phyloP scores from a whole-genome alignment of 306 rosid species.

The Cicer yamashitae region DNA sequence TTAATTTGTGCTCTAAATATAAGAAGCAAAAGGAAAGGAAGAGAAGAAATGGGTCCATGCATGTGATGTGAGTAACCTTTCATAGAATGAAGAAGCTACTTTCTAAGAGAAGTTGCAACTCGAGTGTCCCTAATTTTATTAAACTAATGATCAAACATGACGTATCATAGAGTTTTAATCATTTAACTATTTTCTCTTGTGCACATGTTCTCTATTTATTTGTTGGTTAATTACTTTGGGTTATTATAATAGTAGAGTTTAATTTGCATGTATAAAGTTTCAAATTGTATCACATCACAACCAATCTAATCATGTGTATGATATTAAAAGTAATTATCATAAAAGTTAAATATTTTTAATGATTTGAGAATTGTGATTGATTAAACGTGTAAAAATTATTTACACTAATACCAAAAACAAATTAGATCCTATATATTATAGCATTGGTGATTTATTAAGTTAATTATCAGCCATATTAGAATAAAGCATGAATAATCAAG shows the following conservation, averaged over 20 bases:
- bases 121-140: conserved; percentile 46
- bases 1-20: conserved; percentile 7
- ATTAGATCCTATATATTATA: too few relatives aligned
- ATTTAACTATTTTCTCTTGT: neutral
- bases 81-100: conserved; percentile 51
- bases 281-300: too few relatives aligned
- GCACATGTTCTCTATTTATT: conserved; percentile 17
- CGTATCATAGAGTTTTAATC: conserved; percentile 28
- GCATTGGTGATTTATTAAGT: too few relatives aligned
- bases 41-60: conserved; percentile 43
- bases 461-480: neutral
- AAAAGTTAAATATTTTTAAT: too few relatives aligned
- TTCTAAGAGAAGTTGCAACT: conserved; percentile 57
- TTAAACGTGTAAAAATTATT: too few relatives aligned
- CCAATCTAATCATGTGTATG: rapidly evolving
- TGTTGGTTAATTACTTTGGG: neutral
- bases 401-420: too few relatives aligned
- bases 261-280: too few relatives aligned
- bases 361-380: too few relatives aligned
- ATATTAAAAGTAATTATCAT: too few relatives aligned
- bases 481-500: conserved; percentile 3
- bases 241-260: neutral
- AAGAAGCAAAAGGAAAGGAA: conserved; percentile 34
- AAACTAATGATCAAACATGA: conserved; percentile 42
- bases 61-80: conserved; percentile 46